Percentiles rank a stretch among this genome's conserved stretches.
Evolutionary conservation across 306 rosid species (phyloP).

Genomic region (Luffa aegyptiaca): DNA sequence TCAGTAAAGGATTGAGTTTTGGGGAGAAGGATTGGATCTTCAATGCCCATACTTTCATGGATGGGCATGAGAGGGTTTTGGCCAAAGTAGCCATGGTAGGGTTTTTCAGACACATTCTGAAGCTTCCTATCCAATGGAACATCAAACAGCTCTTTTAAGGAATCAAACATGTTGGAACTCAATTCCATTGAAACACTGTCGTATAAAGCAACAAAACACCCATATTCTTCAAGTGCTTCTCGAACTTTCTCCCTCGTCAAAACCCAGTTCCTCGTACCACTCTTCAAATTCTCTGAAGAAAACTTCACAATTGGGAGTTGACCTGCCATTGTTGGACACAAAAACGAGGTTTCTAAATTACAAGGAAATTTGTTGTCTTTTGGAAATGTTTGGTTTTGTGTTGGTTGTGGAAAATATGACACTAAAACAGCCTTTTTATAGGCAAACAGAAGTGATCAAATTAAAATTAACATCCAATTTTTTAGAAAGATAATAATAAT

Average conservation of each 20-base stretch:
- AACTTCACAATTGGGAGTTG: constrained; percentile 25
- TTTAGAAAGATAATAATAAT: not conserved
- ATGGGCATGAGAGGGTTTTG: constrained; percentile 28
- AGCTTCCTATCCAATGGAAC: constrained; percentile 30
- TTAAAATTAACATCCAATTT: not conserved
- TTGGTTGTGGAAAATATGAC: not conserved
- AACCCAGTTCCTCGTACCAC: constrained; percentile 20
- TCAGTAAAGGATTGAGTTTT: constrained; percentile 14
- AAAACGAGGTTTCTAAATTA: not conserved
- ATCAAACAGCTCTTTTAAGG: constrained; percentile 22
- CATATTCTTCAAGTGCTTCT: constrained; percentile 31
- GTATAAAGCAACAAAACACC: constrained; percentile 25
- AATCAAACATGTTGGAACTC: constrained; percentile 8
- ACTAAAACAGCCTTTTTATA: not conserved
- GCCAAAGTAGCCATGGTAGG: constrained; percentile 35
- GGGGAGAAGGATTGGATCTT: constrained; percentile 12
- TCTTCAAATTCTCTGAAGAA: constrained; percentile 19
- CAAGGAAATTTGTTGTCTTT: not conserved
- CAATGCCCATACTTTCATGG: constrained; percentile 46
- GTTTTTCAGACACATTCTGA: constrained; percentile 31
- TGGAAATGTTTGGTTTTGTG: not conserved
- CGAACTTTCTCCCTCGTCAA: constrained; percentile 20
- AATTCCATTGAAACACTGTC: constrained; percentile 13
- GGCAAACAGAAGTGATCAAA: not conserved
- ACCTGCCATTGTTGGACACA: constrained; percentile 5